Conservation (phyloP, 176 grass and related monocot genomes). For the Dendrocalamus sinicus region DNA sequence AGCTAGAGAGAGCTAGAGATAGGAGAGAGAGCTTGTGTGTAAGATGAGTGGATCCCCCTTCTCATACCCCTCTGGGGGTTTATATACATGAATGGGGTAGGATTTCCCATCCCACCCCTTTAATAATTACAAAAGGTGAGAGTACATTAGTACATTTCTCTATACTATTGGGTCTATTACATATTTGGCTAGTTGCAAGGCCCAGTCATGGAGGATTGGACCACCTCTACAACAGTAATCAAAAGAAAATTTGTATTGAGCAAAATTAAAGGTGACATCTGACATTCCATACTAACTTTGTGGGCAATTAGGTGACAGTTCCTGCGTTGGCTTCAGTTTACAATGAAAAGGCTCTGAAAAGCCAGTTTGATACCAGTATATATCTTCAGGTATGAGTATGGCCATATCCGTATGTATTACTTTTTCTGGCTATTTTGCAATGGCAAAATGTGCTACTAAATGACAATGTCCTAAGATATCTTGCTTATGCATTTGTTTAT, state of each 20-base stretch:
- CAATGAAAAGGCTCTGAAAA: constrained; percentile 97
- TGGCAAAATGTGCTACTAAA: constrained; percentile 15
- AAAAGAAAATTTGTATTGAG: background rate
- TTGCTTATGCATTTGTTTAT: constrained; percentile 29
- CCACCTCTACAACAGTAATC: background rate
- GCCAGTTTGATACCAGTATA: constrained; percentile 97
- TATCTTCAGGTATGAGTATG: constrained; percentile 98
- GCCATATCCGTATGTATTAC: background rate
- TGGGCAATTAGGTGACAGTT: constrained; percentile 71
- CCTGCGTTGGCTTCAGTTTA: constrained; percentile 92
- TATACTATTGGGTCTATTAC: too few species aligned
- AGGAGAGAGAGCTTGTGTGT: too few species aligned
- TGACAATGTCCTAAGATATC: constrained; percentile 24
- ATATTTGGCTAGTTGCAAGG: too few species aligned
- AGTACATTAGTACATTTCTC: too few species aligned
- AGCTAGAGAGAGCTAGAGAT: too few species aligned
- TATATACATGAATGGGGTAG: too few species aligned
- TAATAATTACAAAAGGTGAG: too few species aligned
- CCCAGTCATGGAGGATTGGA: rapidly evolving
- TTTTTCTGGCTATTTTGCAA: constrained; percentile 20
- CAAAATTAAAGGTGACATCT: constrained; percentile 18
- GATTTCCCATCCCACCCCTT: too few species aligned
- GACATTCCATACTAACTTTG: constrained; percentile 25
- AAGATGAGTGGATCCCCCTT: too few species aligned
- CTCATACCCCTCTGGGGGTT: too few species aligned